Evolutionary conservation across 1,284 basidiomycete genomes (phyloP).

Genomic region (Malassezia dermatis): DNA sequence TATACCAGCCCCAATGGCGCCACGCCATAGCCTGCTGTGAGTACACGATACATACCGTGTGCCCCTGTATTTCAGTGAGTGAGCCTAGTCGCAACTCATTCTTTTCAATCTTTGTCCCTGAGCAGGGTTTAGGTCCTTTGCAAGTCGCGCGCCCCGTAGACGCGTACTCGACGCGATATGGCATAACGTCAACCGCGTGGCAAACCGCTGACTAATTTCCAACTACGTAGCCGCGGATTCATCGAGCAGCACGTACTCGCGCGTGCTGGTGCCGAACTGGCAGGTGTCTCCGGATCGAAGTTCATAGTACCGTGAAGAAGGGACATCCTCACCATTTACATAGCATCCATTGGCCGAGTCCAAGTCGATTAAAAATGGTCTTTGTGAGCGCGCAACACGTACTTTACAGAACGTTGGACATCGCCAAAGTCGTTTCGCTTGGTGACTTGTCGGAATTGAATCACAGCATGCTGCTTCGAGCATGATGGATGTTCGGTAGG

Average conservation of each 20-base stretch:
- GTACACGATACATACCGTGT: constrained; percentile 22
- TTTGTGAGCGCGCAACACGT: constrained; percentile 2
- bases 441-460: constrained; percentile 79
- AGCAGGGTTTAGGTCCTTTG: constrained; percentile 81
- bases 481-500: constrained; percentile 87
- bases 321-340: constrained; percentile 78
- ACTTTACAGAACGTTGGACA: constrained; percentile 52
- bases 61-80: constrained; percentile 64
- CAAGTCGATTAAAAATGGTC: constrained; percentile 67
- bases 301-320: constrained; percentile 80
- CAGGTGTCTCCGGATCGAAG: constrained; percentile 63
- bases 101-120: constrained; percentile 64
- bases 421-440: constrained; percentile 80
- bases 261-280: constrained; percentile 34
- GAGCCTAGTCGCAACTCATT: constrained; percentile 63
- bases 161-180: constrained; percentile 38
- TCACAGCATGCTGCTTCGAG: constrained; percentile 94
- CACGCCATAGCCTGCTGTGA: constrained; percentile 53
- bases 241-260: constrained; percentile 40
- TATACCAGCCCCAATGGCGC: constrained; percentile 68
- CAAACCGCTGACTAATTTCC: constrained; percentile 7
- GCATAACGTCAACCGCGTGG: constrained; percentile 17
- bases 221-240: constrained; percentile 19
- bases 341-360: constrained; percentile 90
- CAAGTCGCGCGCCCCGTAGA: constrained; percentile 60